Evolutionary conservation across 495 filamentous ascomycete genomes (phyloP).

Genomic region (Podospora sp.): DNA sequence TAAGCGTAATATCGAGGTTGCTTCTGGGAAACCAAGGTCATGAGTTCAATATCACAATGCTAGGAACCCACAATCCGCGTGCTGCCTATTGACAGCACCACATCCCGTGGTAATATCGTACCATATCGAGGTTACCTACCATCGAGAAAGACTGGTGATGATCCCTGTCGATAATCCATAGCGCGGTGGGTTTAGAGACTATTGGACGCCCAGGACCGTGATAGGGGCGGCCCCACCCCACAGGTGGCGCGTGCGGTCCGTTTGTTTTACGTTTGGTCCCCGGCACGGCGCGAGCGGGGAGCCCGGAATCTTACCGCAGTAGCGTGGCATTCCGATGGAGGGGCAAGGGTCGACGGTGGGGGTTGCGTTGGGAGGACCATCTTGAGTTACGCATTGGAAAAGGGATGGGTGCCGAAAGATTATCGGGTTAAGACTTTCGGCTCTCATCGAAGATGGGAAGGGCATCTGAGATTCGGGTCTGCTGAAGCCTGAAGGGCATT

Average conservation of each 20-base stretch:
- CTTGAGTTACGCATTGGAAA: too few relatives aligned
- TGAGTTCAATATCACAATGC: not conserved
- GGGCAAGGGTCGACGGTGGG: not conserved
- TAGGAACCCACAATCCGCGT: not conserved
- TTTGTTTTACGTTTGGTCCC: not conserved
- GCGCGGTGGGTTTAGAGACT: not conserved
- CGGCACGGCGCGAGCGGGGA: constrained; percentile 3
- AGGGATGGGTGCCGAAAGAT: too few relatives aligned
- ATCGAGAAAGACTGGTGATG: not conserved
- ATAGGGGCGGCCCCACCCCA: not conserved
- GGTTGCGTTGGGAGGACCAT: too few relatives aligned
- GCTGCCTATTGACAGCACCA: not conserved
- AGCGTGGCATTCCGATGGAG: constrained; percentile 2
- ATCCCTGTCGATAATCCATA: not conserved
- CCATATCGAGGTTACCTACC: not conserved
- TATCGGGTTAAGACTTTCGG: too few relatives aligned
- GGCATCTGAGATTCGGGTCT: too few relatives aligned
- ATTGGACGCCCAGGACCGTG: constrained; percentile 4
- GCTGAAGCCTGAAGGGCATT: too few relatives aligned
- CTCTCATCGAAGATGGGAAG: too few relatives aligned
- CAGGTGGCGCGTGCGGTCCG: not conserved
- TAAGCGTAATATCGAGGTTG: too few relatives aligned
- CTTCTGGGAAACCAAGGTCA: not conserved
- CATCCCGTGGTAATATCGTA: constrained; percentile 1
- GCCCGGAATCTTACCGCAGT: not conserved